Percentiles rank a stretch among this genome's conserved stretches.
These are phyloP conservation scores for Taiwanofungus camphoratus DNA, from an alignment of 1,284 basidiomycete genomes.

Conservation along the genomic window DNA sequence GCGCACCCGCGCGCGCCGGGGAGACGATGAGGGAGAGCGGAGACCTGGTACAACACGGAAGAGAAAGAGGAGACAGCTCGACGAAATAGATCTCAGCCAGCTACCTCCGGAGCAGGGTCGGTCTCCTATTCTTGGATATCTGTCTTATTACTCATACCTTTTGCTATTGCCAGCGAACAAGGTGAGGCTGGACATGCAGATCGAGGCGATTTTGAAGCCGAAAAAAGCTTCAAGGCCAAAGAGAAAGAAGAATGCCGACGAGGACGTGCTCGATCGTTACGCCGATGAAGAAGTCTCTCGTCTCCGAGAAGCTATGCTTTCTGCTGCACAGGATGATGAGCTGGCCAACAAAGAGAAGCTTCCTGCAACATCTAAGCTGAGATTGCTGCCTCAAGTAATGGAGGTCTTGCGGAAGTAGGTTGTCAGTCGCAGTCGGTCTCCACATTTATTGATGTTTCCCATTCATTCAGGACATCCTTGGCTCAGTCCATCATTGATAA, in stretches of 20 bases:
- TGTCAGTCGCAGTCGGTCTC: constrained; percentile 3
- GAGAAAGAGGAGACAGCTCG: constrained; percentile 38
- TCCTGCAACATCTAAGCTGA: constrained; percentile 86
- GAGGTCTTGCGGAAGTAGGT: constrained; percentile 87
- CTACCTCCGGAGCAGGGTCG: constrained; percentile 69
- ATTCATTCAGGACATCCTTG: constrained; percentile 59
- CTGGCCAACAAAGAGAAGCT: constrained; percentile 76
- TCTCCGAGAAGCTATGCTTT: constrained; percentile 81
- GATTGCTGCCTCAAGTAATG: constrained; percentile 83
- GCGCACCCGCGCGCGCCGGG: constrained; percentile 31
- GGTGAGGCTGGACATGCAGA: constrained; percentile 60
- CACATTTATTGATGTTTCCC: constrained; percentile 3
- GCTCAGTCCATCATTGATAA: constrained; percentile 94
- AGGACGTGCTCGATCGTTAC: constrained; percentile 77
- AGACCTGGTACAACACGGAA: constrained; percentile 34
- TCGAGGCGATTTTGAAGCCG: constrained; percentile 83
- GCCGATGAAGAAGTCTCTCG: constrained; percentile 90
- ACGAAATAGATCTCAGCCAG: constrained; percentile 56
- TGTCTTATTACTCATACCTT: not conserved
- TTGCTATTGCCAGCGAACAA: constrained; percentile 44
- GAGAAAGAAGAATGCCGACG: constrained; percentile 72
- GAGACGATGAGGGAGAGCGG: constrained; percentile 35
- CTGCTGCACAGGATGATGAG: constrained; percentile 83
- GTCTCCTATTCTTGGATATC: constrained; percentile 16
- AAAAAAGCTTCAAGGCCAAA: constrained; percentile 60